Conservation (phyloP, 2,329 filamentous ascomycete genomes). For the Teratosphaeria epicoccoides region DNA sequence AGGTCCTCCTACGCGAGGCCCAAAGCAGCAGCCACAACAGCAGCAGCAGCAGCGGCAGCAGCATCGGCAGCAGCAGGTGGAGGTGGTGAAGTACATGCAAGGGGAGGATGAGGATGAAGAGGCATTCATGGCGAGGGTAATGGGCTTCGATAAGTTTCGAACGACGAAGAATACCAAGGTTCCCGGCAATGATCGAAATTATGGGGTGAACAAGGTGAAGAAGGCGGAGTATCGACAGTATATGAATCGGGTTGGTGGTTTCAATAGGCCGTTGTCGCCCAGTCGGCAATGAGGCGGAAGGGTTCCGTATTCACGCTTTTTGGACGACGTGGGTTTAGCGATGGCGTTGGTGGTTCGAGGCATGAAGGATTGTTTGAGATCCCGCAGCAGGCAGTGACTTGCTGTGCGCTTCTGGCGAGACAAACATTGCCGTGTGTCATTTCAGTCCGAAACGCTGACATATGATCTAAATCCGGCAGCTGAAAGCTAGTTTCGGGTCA, state of each 20-base stretch:
- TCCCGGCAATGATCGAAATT: slow-evolving; percentile 67
- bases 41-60: background rate
- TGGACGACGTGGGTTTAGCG: background rate
- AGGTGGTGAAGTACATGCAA: background rate
- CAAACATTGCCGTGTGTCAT: too few species aligned
- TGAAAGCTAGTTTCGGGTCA: too few species aligned
- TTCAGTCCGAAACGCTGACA: too few species aligned
- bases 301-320: too few species aligned
- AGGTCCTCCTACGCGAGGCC: slow-evolving; percentile 14
- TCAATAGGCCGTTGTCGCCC: slow-evolving; percentile 58
- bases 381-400: too few species aligned
- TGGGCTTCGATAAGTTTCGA: slow-evolving; percentile 83
- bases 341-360: background rate
- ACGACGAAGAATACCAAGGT: slow-evolving; percentile 85
- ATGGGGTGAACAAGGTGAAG: slow-evolving; percentile 80
- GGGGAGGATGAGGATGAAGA: slow-evolving; percentile 48
- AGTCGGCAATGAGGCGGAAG: slow-evolving; percentile 34
- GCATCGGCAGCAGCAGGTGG: background rate
- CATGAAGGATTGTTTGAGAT: too few species aligned
- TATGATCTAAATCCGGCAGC: too few species aligned
- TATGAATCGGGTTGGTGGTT: slow-evolving; percentile 77
- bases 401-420: too few species aligned
- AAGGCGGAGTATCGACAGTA: slow-evolving; percentile 94
- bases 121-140: slow-evolving; percentile 67
- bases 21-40: slow-evolving; percentile 2